These are phyloP conservation scores for Zhuliangozyma parablackwelliae DNA, from an alignment of 1,139 yeast genomes.

Conservation along the genomic window DNA sequence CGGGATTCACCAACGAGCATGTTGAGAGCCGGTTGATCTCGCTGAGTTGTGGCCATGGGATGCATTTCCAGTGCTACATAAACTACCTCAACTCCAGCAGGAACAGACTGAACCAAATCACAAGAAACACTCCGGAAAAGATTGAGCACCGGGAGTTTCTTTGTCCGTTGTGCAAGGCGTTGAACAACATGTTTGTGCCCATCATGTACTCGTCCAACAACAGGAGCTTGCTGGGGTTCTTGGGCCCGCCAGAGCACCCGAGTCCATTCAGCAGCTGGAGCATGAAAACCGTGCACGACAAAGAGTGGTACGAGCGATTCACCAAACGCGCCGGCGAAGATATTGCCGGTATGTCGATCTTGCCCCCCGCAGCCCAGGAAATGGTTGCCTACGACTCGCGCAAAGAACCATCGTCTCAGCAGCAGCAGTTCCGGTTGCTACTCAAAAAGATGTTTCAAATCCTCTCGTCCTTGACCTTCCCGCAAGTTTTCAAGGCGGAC, in stretches of 20 bases:
- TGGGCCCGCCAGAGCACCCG: conserved; percentile 8
- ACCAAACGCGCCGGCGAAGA: conserved; percentile 17
- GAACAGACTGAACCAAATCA: conserved; percentile 63
- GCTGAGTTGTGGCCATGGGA: conserved; percentile 90
- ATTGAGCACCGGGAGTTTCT: conserved; percentile 66
- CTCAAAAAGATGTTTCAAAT: conserved; percentile 35
- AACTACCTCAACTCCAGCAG: conserved; percentile 55
- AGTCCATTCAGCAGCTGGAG: conserved; percentile 11
- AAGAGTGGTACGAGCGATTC: conserved; percentile 26
- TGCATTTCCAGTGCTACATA: conserved; percentile 77
- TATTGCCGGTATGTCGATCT: conserved; percentile 20
- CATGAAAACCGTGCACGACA: conserved; percentile 11
- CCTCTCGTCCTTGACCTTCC: conserved; percentile 36
- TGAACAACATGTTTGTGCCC: conserved; percentile 82
- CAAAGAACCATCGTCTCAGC: conserved; percentile 8
- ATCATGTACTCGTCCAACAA: conserved; percentile 47
- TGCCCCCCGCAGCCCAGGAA: conserved; percentile 24
- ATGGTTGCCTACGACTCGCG: conserved; percentile 18
- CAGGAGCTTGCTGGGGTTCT: conserved; percentile 22
- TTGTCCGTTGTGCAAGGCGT: conserved; percentile 88
- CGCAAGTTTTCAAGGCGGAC: conserved; percentile 35
- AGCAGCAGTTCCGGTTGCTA: conserved; percentile 25
- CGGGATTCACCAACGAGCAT: conserved; percentile 55
- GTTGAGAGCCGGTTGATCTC: conserved; percentile 52
- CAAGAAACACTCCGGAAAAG: conserved; percentile 79